Conservation (phyloP, 179 eudicot species). For the Dionaea muscipula region DNA sequence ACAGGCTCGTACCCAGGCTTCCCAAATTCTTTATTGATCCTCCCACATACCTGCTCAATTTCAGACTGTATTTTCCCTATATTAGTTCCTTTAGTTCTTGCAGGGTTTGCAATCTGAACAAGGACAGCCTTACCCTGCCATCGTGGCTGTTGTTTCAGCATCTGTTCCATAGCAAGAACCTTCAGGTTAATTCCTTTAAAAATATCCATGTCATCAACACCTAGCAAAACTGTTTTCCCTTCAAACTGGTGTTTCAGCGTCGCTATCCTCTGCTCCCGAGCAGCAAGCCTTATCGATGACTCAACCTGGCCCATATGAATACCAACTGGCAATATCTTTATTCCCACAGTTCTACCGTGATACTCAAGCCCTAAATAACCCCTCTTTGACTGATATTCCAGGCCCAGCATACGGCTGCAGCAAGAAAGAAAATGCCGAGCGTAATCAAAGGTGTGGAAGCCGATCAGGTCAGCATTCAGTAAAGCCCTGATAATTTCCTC, state of each 20-base stretch:
- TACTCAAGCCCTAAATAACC: conserved; percentile 73
- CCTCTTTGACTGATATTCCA: conserved; percentile 74
- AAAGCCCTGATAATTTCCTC: conserved; percentile 70
- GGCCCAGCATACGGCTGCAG: conserved; percentile 75
- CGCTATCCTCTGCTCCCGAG: conserved; percentile 39
- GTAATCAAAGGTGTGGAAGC: conserved; percentile 85
- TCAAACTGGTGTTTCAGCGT: conserved; percentile 45
- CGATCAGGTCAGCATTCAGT: conserved; percentile 66
- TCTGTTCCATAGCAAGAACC: conserved; percentile 65
- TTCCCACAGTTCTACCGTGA: conserved; percentile 72
- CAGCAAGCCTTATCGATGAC: conserved; percentile 45
- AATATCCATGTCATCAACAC: conserved; percentile 71
- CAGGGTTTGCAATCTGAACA: conserved; percentile 56
- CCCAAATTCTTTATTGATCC: conserved; percentile 48
- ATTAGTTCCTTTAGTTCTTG: conserved; percentile 39
- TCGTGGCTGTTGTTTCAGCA: conserved; percentile 52
- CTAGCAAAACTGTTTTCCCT: conserved; percentile 63
- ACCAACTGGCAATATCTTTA: conserved; percentile 86
- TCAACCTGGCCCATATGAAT: conserved; percentile 66
- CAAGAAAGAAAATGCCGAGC: conserved; percentile 82
- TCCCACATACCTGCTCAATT: conserved; percentile 45
- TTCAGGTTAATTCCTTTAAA: conserved; percentile 72
- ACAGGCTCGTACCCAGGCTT: conserved; percentile 63
- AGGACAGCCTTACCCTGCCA: conserved; percentile 74
- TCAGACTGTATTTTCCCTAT: conserved; percentile 40